Evolutionary conservation across 2,329 filamentous ascomycete species (phyloP), one percentile per base, ranked within the genome.

Genomic region (Fusarium succisae): DNA sequence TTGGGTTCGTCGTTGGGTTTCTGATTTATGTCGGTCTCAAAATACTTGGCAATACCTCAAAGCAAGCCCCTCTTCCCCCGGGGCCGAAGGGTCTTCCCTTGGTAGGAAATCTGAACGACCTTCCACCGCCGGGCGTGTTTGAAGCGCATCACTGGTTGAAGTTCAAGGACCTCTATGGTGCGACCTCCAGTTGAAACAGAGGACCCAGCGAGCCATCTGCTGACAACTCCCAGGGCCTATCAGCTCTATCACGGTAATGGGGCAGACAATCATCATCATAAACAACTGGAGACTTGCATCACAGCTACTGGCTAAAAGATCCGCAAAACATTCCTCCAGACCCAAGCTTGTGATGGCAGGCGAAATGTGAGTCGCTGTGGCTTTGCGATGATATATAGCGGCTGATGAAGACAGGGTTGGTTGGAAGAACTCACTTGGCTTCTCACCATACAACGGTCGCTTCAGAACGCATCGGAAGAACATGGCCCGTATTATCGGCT

Each of bases 401-500:
- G 12, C 48, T 35, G 17, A 51, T 24, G 17, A 10, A 11, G 5
- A 24, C 2, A 76, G 73, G 71, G 11, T 74, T 1, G 73, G 73
- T 10, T 76, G 65, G 82, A 81, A 81, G 13, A 75, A 84, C 24
- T 68, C 80, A 1, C 69, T 85, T 5, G 79, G 79, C 6, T 63
- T 83, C 24, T 75, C 78, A 28, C 77, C 77, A 18, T 84, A 86
- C 58, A 81, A 82, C 15, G 77, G 81, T 20, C 80, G 76, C 11
- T 83, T 84, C 26, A 81, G 80, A 35, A 78, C 78, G 6, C 82
- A 86, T 53, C 85, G 87, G 17, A 88, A 85, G 75, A 81, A 84
- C 15, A 81, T 86, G 45, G 79, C 81, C 32, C 80, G 82, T n/a
- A 79, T 84, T 18, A 79, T 89, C 11, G 87, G 87, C 1, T 83